Evolutionary conservation across 352 stramenopile genomes (phyloP), one percentile per base, ranked within the genome.

Genomic region (Pythium dissotocum): DNA sequence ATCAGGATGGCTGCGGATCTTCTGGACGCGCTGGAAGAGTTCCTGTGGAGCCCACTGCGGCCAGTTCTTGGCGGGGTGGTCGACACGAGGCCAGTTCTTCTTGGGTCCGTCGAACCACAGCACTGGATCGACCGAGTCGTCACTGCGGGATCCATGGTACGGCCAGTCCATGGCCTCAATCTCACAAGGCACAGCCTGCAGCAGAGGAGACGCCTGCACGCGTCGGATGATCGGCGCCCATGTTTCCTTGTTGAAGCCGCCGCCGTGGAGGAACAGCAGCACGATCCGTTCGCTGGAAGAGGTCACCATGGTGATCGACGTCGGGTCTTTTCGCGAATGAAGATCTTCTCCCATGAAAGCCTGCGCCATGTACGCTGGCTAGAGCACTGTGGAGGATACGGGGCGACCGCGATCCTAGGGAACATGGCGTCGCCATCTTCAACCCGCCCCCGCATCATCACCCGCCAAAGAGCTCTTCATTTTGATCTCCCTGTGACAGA

Each of bases 211-310:
- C 0, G 36, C 62, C 48, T 69, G 70, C 32, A 84, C 30, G 0
- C 67, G 64, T 26, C 60, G 66, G 28, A 84, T 58, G 58, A 84
- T 71, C 10, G 77, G 77, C 16, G 76, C 62, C 77, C 77, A 81
- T 48, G 67, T 74, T n/a, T 75, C 59, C 59, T 73, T 71, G 54
- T 70, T 79, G 63, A 81, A 79, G 4, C 74, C 67, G 1, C 69
- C 77, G 32, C 74, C 77, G 54, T 84, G 74, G n/a, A 69, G 63
- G n/a, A 84, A 78, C 33, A 84, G 55, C 51, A 84, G 58, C 58
- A 59, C 60, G 14, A 66, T 26, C 3, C 60, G 60, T 5, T 60
- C 60, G 14, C 9, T 7, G 14, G 36, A 12, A 16, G 36, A 7
- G 1, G 30, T 38, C 28, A 24, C 12, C 48, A 46, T 59, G 12